Percentiles rank a stretch among this genome's conserved stretches.
Conservation (phyloP, 345 rosid species). For the Pugionium dolabratum region DNA sequence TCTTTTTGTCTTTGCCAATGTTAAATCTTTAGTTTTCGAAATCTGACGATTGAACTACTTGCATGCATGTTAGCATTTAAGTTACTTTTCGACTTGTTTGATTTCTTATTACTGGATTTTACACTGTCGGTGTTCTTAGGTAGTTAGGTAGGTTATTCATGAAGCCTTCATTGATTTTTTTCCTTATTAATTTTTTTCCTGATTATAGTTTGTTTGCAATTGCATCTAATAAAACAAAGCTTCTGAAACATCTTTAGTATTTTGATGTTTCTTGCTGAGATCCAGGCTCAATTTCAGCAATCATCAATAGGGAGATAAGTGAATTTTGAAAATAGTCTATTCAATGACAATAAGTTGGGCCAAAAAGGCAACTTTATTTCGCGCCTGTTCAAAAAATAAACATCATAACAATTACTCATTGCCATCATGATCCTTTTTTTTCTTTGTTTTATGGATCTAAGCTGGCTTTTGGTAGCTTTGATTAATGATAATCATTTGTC, state of each 20-base stretch:
- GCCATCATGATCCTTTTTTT: constrained; percentile 25
- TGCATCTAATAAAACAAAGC: constrained; percentile 6
- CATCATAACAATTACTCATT: constrained; percentile 36
- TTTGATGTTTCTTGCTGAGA: constrained; percentile 23
- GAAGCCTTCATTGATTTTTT: constrained; percentile 20
- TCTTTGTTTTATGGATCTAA: constrained; percentile 38
- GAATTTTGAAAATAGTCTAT: not conserved
- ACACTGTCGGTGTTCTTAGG: constrained; percentile 13
- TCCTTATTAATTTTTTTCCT: too few relatives aligned
- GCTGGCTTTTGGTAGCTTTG: constrained; percentile 31
- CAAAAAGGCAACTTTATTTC: constrained; percentile 21
- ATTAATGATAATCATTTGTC: constrained; percentile 25
- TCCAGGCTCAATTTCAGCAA: constrained; percentile 42
- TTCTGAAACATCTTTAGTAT: not conserved
- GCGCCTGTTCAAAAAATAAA: constrained; percentile 23
- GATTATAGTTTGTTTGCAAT: not conserved
- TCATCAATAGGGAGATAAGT: constrained; percentile 16
- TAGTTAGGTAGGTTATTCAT: constrained; percentile 29
- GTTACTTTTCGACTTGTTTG: not conserved
- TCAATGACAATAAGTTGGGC: constrained; percentile 28
- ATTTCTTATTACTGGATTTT: not conserved
- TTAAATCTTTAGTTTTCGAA: constrained; percentile 7
- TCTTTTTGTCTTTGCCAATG: not conserved
- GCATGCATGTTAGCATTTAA: constrained; percentile 39
- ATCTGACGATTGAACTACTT: constrained; percentile 31